phyloP scores from a whole-genome alignment of 257 asterid genomes.

The Eucommia ulmoides region DNA sequence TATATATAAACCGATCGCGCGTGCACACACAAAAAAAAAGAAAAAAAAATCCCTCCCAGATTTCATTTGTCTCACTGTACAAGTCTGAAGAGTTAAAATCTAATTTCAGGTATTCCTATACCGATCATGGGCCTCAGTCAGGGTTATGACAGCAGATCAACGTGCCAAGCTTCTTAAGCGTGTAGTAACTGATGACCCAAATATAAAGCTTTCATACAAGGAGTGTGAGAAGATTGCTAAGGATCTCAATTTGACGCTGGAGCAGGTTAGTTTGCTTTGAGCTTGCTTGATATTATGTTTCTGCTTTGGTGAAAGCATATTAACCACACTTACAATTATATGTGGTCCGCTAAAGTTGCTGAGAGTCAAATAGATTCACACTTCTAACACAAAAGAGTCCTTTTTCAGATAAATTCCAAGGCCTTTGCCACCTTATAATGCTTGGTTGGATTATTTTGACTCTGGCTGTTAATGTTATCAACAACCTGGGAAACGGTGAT shows the following conservation, averaged over 20 bases:
- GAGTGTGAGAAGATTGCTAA: conserved; percentile 74
- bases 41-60: no score
- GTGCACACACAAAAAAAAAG: no score
- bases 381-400: no score
- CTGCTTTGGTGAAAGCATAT: no score
- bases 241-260: conserved; percentile 75
- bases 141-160: conserved; percentile 67
- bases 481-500: background rate
- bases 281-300: conserved; percentile 3
- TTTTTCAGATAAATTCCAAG: no score
- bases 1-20: no score
- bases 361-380: no score
- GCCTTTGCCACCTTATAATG: no score
- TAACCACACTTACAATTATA: no score
- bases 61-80: no score
- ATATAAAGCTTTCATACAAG: conserved; percentile 50
- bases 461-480: background rate
- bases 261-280: conserved; percentile 56
- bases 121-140: conserved; percentile 64
- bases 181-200: conserved; percentile 34
- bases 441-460: no score
- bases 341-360: no score
- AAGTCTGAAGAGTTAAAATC: conserved; percentile 7
- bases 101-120: conserved; percentile 49
- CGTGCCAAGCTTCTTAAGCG: conserved; percentile 64